Evolutionary conservation across 1,139 yeast genomes (phyloP).

Genomic region (Yamadazyma diospyri): DNA sequence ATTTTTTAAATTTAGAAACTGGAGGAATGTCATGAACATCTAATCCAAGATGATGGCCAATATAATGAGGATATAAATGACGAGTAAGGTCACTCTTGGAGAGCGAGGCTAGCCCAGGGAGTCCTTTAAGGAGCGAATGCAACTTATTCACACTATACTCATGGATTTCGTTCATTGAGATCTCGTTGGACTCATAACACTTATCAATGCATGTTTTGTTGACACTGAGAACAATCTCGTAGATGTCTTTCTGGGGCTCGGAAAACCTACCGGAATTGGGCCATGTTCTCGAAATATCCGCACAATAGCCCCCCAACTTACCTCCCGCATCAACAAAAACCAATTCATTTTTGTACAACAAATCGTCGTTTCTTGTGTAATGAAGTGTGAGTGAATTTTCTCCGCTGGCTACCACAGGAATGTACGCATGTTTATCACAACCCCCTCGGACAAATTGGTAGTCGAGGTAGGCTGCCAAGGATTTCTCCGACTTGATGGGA

Average conservation of each 20-base stretch:
- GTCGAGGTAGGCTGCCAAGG: constrained; percentile 77
- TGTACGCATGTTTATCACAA: constrained; percentile 84
- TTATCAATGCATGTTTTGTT: constrained; percentile 73
- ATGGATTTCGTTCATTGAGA: constrained; percentile 75
- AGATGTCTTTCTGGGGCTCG: constrained; percentile 77
- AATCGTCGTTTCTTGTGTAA: constrained; percentile 84
- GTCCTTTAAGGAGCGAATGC: constrained; percentile 61
- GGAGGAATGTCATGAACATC: constrained; percentile 86
- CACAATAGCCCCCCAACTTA: constrained; percentile 86
- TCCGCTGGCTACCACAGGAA: constrained; percentile 97
- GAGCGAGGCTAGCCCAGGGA: constrained; percentile 58
- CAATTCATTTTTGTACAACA: constrained; percentile 69
- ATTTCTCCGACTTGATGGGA: constrained; percentile 66
- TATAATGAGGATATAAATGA: constrained; percentile 81
- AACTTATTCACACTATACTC: constrained; percentile 58
- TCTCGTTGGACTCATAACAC: constrained; percentile 50
- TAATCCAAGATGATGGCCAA: constrained; percentile 92
- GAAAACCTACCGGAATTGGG: constrained; percentile 73
- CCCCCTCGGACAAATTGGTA: constrained; percentile 83
- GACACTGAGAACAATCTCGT: constrained; percentile 81
- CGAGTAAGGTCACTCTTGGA: constrained; percentile 51
- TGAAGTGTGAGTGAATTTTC: constrained; percentile 82
- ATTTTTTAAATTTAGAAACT: constrained; percentile 47
- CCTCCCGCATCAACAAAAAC: constrained; percentile 97
- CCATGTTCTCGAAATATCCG: constrained; percentile 97